A percentile compares a stretch with the other conserved stretches of the same genome.
Evolutionary conservation across 2,329 filamentous ascomycete genomes (phyloP).

Genomic region (Colletotrichum navitas): DNA sequence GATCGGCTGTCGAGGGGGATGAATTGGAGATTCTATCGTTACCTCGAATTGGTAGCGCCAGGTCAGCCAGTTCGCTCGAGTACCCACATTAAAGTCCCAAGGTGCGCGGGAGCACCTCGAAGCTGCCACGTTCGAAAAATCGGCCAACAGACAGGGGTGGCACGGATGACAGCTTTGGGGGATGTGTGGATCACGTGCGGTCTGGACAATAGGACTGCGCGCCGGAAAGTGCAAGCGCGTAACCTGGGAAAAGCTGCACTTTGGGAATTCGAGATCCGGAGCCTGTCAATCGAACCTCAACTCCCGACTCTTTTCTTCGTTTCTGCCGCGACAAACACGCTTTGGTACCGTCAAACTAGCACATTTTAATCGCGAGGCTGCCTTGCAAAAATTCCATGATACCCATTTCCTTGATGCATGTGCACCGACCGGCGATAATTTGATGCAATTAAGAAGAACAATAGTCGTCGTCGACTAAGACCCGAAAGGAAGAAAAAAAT

Average conservation of each 20-base stretch:
- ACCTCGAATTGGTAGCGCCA: conserved; percentile 39
- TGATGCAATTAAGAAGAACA: conserved; percentile 22
- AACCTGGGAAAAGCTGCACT: conserved; percentile 5
- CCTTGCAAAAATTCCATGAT: conserved; percentile 11
- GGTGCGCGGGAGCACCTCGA: conserved; percentile 48
- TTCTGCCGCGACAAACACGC: not conserved
- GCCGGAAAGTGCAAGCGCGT: conserved; percentile 28
- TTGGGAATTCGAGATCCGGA: conserved; percentile 5
- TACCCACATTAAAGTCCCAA: conserved; percentile 41
- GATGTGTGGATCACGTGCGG: conserved; percentile 36
- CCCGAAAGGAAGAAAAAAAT: conserved; percentile 22
- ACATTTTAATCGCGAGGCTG: not conserved
- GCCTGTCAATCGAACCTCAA: not conserved
- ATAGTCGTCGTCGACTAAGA: conserved; percentile 8
- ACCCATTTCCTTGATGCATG: conserved; percentile 25
- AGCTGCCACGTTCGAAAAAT: conserved; percentile 68
- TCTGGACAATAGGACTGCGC: conserved; percentile 4
- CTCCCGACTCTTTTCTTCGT: not conserved
- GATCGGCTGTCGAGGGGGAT: conserved; percentile 25
- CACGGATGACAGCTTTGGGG: conserved; percentile 1
- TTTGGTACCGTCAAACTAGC: not conserved
- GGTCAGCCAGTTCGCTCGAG: conserved; percentile 36
- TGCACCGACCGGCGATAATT: not conserved
- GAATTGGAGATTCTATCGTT: conserved; percentile 30
- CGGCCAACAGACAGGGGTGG: conserved; percentile 48